Conservation (phyloP, 1,284 basidiomycete species). For the Apiotrichum brassicae region DNA sequence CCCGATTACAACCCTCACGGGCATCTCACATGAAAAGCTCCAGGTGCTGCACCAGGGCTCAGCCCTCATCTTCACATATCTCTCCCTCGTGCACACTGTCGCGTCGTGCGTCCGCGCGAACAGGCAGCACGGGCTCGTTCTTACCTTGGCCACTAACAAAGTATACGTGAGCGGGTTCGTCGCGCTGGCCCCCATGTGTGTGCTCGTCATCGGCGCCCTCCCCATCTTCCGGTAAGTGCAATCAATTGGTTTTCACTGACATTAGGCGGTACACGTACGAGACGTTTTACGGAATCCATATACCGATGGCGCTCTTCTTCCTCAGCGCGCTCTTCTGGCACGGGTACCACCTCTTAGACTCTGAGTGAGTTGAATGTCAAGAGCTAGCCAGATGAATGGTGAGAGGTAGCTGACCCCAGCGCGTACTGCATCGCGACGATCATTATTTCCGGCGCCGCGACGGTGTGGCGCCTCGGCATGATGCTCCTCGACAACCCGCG, state of each 20-base stretch:
- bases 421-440: slow-evolving; percentile 47
- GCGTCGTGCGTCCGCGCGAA: slow-evolving; percentile 34
- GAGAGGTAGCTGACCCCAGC: no score
- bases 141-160: slow-evolving; percentile 1
- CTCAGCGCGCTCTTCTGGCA: slow-evolving; percentile 5
- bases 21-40: slow-evolving; percentile 50
- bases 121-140: not conserved
- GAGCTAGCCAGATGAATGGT: no score
- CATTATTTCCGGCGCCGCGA: slow-evolving; percentile 37
- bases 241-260: no score
- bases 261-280: slow-evolving; percentile 40
- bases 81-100: slow-evolving; percentile 46
- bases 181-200: slow-evolving; percentile 45
- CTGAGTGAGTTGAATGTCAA: not conserved
- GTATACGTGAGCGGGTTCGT: slow-evolving; percentile 48
- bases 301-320: slow-evolving; percentile 28
- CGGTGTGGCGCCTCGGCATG: slow-evolving; percentile 38
- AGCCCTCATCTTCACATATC: slow-evolving; percentile 34
- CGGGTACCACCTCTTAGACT: slow-evolving; percentile 1
- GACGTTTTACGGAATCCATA: slow-evolving; percentile 46
- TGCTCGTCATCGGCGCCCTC: slow-evolving; percentile 21
- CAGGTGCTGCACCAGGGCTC: slow-evolving; percentile 51
- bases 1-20: slow-evolving; percentile 45
- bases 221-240: slow-evolving; percentile 35
- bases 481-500: slow-evolving; percentile 33